Conservation (phyloP, 176 grass and related monocot species). For the Guadua angustifolia region DNA sequence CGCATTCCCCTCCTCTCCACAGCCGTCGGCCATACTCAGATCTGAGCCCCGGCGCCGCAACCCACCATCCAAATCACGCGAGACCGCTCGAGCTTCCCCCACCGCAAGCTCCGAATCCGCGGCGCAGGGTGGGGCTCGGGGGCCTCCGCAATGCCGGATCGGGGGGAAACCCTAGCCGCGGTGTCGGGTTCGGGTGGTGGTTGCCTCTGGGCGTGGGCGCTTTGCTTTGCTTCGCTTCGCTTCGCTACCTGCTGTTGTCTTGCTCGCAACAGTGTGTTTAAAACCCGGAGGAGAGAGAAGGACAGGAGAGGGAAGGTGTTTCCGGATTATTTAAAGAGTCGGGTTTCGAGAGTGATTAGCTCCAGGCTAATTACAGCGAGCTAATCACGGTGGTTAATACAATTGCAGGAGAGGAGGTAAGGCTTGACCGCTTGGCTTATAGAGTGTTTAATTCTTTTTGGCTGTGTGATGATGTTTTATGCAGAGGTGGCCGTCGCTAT, state of each 20-base stretch:
- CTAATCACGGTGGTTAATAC: slow-evolving; percentile 38
- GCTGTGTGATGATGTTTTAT: no score
- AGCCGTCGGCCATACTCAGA: slow-evolving; percentile 88
- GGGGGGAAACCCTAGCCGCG: slow-evolving; percentile 45
- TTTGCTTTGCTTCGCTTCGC: neutral
- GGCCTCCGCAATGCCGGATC: slow-evolving; percentile 44
- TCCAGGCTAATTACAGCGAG: slow-evolving; percentile 10
- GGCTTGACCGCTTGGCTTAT: no score
- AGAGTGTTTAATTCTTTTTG: no score
- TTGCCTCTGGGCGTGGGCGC: slow-evolving; percentile 27
- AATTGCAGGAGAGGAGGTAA: no score
- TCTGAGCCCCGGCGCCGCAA: slow-evolving; percentile 51
- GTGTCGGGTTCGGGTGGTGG: slow-evolving; percentile 16
- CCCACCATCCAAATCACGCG: slow-evolving; percentile 45
- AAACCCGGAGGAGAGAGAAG: slow-evolving; percentile 38
- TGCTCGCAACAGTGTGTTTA: slow-evolving; percentile 48
- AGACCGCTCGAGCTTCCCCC: neutral
- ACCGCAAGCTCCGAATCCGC: neutral
- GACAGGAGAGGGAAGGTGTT: neutral
- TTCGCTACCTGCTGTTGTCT: slow-evolving; percentile 39
- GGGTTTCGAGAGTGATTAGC: slow-evolving; percentile 32
- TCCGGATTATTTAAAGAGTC: slow-evolving; percentile 41
- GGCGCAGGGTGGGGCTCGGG: neutral
- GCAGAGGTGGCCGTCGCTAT: no score
- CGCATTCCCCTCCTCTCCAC: slow-evolving; percentile 57